phyloP scores from a whole-genome alignment of 768 basidiomycete species.

The Pseudohyphozyma bogoriensis region DNA sequence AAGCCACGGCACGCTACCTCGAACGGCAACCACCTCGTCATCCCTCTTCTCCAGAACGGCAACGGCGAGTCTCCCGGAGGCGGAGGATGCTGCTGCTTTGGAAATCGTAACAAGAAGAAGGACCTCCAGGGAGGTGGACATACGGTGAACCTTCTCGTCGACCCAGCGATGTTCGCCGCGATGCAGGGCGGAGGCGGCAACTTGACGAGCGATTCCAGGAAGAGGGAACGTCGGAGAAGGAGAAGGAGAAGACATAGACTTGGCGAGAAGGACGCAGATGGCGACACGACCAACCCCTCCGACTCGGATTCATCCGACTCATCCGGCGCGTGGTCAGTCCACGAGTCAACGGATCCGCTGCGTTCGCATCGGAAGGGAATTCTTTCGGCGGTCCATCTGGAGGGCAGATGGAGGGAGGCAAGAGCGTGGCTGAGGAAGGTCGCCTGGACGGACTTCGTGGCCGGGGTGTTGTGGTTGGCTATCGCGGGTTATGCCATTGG shows the following conservation, averaged over 20 bases:
- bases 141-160: conserved; percentile 16
- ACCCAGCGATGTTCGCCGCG: background rate
- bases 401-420: background rate
- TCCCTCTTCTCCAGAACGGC: background rate
- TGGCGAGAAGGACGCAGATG: background rate
- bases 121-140: too few relatives aligned
- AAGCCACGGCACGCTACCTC: background rate
- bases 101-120: background rate
- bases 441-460: background rate
- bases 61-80: background rate
- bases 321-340: background rate
- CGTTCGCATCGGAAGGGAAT: background rate
- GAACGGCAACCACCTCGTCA: background rate
- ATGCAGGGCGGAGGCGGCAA: background rate
- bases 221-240: background rate
- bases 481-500: background rate
- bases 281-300: background rate
- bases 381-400: background rate
- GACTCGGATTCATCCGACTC: background rate
- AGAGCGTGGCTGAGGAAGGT: background rate
- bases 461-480: background rate
- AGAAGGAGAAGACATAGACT: background rate
- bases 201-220: too few relatives aligned
- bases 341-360: background rate
- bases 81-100: conserved; percentile 3